Conservation (phyloP, 768 basidiomycete species). For the Lentinula raphanica region DNA sequence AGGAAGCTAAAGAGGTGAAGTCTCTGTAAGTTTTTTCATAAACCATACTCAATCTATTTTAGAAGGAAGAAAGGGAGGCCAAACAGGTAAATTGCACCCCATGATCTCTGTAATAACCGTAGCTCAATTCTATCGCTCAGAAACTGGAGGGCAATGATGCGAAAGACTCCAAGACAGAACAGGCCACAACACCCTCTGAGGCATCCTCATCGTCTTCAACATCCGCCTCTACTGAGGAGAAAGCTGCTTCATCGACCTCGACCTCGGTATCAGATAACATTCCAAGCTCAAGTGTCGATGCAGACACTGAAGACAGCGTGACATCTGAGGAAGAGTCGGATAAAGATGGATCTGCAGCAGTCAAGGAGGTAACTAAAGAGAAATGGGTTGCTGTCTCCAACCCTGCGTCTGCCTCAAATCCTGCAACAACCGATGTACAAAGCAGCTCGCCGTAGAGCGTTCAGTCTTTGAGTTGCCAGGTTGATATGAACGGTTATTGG, state of each 20-base stretch:
- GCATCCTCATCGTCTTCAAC: constrained; percentile 14
- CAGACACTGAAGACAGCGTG: constrained; percentile 71
- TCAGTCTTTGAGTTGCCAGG: too few species aligned
- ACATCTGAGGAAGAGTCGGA: constrained; percentile 67
- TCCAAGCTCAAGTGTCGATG: constrained; percentile 62
- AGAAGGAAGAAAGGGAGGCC: constrained; percentile 44
- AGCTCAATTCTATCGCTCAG: too few species aligned
- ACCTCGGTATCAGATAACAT: constrained; percentile 57
- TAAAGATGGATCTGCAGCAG: constrained; percentile 27
- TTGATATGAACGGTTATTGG: neutral
- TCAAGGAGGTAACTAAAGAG: constrained; percentile 38
- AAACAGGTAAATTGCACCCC: too few species aligned
- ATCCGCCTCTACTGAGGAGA: constrained; percentile 9
- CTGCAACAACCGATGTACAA: neutral
- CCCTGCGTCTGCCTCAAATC: constrained; percentile 12
- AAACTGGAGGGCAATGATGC: constrained; percentile 52
- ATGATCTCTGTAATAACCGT: too few species aligned
- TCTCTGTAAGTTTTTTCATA: constrained; percentile 2
- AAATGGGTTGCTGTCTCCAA: constrained; percentile 76
- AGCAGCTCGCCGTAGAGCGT: too few species aligned
- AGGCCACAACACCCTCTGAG: constrained; percentile 26
- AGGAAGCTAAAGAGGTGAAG: constrained; percentile 52
- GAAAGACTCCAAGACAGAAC: constrained; percentile 53
- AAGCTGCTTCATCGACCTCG: constrained; percentile 25
- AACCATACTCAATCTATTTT: neutral